Evolutionary conservation across 2,329 filamentous ascomycete genomes (phyloP).

Genomic region (Setomelanomma holmii): DNA sequence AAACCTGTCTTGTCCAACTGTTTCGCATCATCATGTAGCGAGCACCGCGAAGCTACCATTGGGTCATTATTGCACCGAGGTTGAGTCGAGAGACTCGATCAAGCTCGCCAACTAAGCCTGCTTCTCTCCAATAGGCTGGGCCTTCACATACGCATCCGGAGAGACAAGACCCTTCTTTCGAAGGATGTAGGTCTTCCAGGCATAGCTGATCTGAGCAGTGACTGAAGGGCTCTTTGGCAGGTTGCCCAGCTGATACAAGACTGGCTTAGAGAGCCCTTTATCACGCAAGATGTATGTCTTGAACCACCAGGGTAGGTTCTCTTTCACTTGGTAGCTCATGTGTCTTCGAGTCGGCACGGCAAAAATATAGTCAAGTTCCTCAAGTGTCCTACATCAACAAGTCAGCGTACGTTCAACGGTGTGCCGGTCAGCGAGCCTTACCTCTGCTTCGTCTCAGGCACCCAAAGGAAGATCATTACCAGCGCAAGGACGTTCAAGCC

Average conservation of each 20-base stretch:
- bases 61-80: not conserved
- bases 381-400: conserved; percentile 51
- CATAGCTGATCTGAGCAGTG: conserved; percentile 26
- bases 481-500: conserved; percentile 67
- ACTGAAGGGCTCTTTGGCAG: conserved; percentile 19
- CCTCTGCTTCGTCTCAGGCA: conserved; percentile 57
- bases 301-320: conserved; percentile 55
- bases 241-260: conserved; percentile 49
- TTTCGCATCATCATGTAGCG: too few species aligned
- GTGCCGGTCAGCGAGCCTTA: not conserved
- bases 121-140: conserved; percentile 25
- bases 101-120: conserved; percentile 12
- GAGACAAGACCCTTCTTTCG: conserved; percentile 25
- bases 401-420: too few species aligned
- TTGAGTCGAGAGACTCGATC: not conserved
- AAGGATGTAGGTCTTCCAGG: conserved; percentile 26
- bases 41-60: not conserved
- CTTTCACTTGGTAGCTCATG: conserved; percentile 41
- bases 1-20: too few species aligned
- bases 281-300: conserved; percentile 52
- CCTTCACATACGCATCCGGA: conserved; percentile 20
- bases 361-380: conserved; percentile 61
- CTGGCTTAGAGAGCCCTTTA: conserved; percentile 44
- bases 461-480: conserved; percentile 68
- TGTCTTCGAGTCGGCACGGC: conserved; percentile 53